A percentile compares a stretch with the other conserved stretches of the same genome.
Conservation (phyloP, 441 rosid species). For the Jatropha multifida region DNA sequence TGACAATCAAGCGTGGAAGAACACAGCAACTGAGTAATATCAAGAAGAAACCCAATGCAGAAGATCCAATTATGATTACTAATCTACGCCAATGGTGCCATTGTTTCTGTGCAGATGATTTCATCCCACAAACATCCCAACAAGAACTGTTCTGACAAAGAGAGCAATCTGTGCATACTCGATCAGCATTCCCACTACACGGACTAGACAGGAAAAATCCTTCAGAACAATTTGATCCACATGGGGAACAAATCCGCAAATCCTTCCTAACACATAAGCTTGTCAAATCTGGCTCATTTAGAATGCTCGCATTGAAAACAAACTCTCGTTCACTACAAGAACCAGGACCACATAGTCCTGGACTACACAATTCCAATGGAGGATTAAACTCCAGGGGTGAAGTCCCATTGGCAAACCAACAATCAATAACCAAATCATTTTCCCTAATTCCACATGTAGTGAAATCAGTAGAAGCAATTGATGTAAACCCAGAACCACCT, state of each 20-base stretch:
- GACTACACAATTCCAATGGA: constrained; percentile 87
- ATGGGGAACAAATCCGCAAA: constrained; percentile 65
- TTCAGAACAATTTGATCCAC: constrained; percentile 70
- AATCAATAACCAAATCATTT: constrained; percentile 79
- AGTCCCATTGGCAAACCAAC: constrained; percentile 63
- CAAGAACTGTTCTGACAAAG: constrained; percentile 95
- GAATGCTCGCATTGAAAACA: constrained; percentile 77
- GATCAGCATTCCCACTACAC: constrained; percentile 62
- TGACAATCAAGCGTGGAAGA: constrained; percentile 38
- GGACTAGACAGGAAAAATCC: constrained; percentile 83
- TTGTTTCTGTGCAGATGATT: constrained; percentile 39
- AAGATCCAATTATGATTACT: constrained; percentile 43
- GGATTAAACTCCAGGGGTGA: constrained; percentile 54
- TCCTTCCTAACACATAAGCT: constrained; percentile 68
- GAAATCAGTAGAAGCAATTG: constrained; percentile 85
- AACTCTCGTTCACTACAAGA: constrained; percentile 57
- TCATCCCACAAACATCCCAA: constrained; percentile 57
- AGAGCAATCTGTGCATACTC: constrained; percentile 81
- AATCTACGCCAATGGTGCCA: constrained; percentile 46
- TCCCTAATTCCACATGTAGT: constrained; percentile 79
- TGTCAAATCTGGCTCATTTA: constrained; percentile 71
- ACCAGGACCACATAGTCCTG: constrained; percentile 64
- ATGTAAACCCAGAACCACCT: constrained; percentile 63
- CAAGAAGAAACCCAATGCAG: constrained; percentile 40
- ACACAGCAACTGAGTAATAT: constrained; percentile 48